Percentiles rank a stretch among this genome's conserved stretches.
Evolutionary conservation across 495 filamentous ascomycete genomes (phyloP).

Genomic region (Podospora pseudopauciseta): DNA sequence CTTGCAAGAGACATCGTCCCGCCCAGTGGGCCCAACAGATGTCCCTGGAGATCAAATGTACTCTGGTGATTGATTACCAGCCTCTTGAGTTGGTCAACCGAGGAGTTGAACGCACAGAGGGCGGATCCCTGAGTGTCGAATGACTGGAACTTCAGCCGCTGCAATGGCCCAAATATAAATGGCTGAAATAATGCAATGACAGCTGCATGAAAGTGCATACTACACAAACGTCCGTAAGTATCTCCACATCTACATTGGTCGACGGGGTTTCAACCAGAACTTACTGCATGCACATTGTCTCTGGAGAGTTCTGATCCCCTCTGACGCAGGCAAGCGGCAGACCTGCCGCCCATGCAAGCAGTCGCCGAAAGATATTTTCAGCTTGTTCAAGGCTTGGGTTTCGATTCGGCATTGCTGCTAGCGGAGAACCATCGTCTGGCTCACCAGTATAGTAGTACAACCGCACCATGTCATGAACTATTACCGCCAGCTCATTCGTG

Average conservation of each 20-base stretch:
- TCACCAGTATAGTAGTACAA: neutral
- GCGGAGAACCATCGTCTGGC: neutral
- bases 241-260: neutral
- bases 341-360: neutral
- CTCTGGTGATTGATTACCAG: constrained; percentile 1
- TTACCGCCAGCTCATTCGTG: neutral
- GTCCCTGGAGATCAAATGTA: neutral
- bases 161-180: neutral
- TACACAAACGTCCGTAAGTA: neutral
- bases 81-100: constrained; percentile 3
- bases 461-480: neutral
- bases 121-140: neutral
- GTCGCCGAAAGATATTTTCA: neutral
- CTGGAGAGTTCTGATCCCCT: neutral
- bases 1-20: neutral
- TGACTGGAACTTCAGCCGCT: neutral
- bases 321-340: neutral
- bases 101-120: neutral
- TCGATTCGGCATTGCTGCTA: neutral
- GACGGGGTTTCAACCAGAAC: neutral
- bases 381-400: constrained; percentile 1
- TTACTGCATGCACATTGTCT: constrained; percentile 5
- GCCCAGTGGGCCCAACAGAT: neutral
- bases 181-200: constrained; percentile 1
- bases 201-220: constrained; percentile 4